Evolutionary conservation across 2,329 filamentous ascomycete genomes (phyloP), one percentile per base, ranked within the genome.

Genomic region (Escovopsis sp.): DNA sequence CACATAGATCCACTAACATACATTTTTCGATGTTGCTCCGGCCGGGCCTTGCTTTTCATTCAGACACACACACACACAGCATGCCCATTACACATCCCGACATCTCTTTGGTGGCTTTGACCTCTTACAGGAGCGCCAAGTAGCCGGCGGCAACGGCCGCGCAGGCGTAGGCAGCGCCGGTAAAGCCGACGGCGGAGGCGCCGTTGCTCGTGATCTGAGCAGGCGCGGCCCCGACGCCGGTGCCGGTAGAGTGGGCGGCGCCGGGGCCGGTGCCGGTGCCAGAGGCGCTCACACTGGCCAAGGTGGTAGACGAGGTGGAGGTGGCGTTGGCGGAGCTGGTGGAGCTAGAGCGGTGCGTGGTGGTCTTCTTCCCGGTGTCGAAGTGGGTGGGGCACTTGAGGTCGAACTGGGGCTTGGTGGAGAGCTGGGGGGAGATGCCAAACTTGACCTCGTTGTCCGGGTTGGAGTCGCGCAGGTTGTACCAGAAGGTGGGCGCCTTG

Each of bases 391-490:
- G 66, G 65, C 73, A 77, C 51, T 61, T 67, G 43, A 77, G 65
- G 55, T 77, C 63, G 58, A 69, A 76, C 42, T 60, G 58, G 36
- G 72, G 65, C 26, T 55, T 68, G 51, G 67, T 72, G 47, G 62
- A 66, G 41, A 76, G 63, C 53, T 74, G 59, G 46, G 72, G 59
- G 53, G 69, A 72, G 48, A 77, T 68, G 56, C 64, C 70, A 41
- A 76, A 76, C 64, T 74, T 72, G 61, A 70, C 65, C 55, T 65
- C 54, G 66, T 76, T 75, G 56, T 67, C 71, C 40, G 71, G 68
- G 66, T 75, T 75, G 56, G 70, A 74, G 58, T 79, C 75, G 43
- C 72, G 69, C 50, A 78, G 67, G 48, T 62, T 68, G 62, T 79
- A 80, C 73, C 74, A 77, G 61, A 75, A 79, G 42, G 71, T 73